These are phyloP conservation scores for Moringa oleifera DNA, from an alignment of 345 rosid genomes.

Conservation along the genomic window DNA sequence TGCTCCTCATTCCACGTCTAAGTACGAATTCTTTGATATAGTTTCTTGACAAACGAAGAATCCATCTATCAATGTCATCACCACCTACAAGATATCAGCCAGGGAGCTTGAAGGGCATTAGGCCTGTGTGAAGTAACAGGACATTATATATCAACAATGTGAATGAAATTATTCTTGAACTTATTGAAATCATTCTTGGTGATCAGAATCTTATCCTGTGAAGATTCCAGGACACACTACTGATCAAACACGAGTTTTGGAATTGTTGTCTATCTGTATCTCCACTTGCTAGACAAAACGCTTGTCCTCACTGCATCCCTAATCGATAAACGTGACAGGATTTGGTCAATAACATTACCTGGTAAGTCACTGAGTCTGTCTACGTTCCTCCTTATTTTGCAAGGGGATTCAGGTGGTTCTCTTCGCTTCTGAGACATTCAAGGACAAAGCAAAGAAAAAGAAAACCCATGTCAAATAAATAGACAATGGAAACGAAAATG, in stretches of 20 bases:
- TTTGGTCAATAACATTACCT: slow-evolving; percentile 47
- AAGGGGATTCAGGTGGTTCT: slow-evolving; percentile 43
- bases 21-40: slow-evolving; percentile 53
- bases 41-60: slow-evolving; percentile 57
- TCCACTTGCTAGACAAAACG: slow-evolving; percentile 52
- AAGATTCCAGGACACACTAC: slow-evolving; percentile 32
- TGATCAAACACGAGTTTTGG: slow-evolving; percentile 55
- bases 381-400: slow-evolving; percentile 32
- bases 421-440: slow-evolving; percentile 43
- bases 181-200: too few species aligned
- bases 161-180: slow-evolving; percentile 48
- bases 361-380: slow-evolving; percentile 57
- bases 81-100: slow-evolving; percentile 60
- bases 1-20: slow-evolving; percentile 68
- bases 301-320: slow-evolving; percentile 69
- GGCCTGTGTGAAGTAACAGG: slow-evolving; percentile 57
- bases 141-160: slow-evolving; percentile 56
- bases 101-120: slow-evolving; percentile 57
- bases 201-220: slow-evolving; percentile 42
- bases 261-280: slow-evolving; percentile 54
- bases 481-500: not conserved
- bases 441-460: slow-evolving; percentile 6
- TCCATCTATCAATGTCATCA: slow-evolving; percentile 65
- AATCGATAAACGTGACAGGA: slow-evolving; percentile 48
- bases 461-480: not conserved